Evolutionary conservation across 2,329 filamentous ascomycete genomes (phyloP).

Genomic region (Botrytis medusae): DNA sequence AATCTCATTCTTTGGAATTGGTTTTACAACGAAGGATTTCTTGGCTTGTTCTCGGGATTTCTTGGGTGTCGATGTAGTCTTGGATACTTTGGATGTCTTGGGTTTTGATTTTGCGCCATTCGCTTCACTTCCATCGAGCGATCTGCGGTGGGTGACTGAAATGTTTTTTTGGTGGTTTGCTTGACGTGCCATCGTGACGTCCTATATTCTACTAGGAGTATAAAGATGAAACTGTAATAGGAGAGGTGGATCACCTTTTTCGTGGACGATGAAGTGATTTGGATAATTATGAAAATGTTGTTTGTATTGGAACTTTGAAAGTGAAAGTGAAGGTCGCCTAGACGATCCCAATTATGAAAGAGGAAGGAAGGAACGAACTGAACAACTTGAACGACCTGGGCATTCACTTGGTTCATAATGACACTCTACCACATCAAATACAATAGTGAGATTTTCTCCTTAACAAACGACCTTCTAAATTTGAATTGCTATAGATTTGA

Average conservation of each 20-base stretch:
- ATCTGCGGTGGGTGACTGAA: not conserved
- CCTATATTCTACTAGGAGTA: not conserved
- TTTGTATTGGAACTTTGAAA: not conserved
- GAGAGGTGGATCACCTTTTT: not conserved
- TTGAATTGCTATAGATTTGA: not conserved
- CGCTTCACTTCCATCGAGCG: not conserved
- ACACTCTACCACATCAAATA: too few relatives aligned
- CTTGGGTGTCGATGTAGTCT: not conserved
- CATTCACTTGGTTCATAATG: not conserved
- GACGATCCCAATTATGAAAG: not conserved
- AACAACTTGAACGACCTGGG: not conserved
- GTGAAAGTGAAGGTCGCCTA: not conserved
- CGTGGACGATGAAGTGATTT: not conserved
- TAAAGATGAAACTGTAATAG: not conserved
- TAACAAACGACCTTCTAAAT: accelerated
- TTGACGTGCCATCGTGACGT: not conserved
- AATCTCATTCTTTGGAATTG: conserved; percentile 4
- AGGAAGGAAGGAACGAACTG: conserved; percentile 1
- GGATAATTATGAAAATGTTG: not conserved
- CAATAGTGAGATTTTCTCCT: not conserved
- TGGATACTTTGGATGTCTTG: not conserved
- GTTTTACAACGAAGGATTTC: conserved; percentile 3
- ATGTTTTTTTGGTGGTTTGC: not conserved
- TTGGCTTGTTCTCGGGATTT: not conserved
- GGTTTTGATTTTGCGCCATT: not conserved